Evolutionary conservation across 192 early-diverging fungal species (phyloP).

Genomic region (Coemansia sp.): DNA sequence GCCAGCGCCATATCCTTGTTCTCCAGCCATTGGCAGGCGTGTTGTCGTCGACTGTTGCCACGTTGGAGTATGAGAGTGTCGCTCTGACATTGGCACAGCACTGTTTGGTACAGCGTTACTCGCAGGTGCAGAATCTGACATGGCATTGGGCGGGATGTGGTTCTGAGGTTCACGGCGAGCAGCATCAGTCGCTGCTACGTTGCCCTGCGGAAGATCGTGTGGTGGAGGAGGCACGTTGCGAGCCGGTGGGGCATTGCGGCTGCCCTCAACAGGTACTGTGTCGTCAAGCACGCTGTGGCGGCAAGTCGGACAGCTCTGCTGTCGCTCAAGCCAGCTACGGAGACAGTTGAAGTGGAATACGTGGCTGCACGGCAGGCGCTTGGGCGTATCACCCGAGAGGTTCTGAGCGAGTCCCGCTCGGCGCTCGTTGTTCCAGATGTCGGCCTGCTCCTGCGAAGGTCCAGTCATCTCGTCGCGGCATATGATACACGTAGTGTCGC

Average conservation of each 20-base stretch:
- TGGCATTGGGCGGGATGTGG: background rate
- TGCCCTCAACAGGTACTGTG: background rate
- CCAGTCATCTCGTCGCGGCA: conserved; percentile 95
- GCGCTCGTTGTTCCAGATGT: conserved; percentile 35
- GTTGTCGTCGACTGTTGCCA: background rate
- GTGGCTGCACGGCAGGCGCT: conserved; percentile 94
- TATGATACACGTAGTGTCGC: conserved; percentile 91
- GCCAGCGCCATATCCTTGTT: background rate
- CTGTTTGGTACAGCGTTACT: background rate
- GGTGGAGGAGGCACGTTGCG: background rate
- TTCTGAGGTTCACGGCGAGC: background rate
- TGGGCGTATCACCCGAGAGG: conserved; percentile 70
- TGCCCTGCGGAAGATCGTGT: background rate
- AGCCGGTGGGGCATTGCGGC: background rate
- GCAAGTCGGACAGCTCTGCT: conserved; percentile 98
- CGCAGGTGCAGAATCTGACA: background rate
- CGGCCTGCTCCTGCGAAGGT: conserved; percentile 28
- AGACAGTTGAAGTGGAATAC: conserved; percentile 98
- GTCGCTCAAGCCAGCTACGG: conserved; percentile 94
- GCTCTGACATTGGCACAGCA: background rate
- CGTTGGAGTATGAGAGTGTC: background rate
- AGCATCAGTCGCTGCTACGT: background rate
- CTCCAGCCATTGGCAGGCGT: background rate
- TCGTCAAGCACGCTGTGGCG: conserved; percentile 35
- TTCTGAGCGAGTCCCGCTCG: conserved; percentile 21